These are phyloP conservation scores for Aspergillus nidulans DNA, from an alignment of 495 filamentous ascomycete genomes.

Conservation along the genomic window DNA sequence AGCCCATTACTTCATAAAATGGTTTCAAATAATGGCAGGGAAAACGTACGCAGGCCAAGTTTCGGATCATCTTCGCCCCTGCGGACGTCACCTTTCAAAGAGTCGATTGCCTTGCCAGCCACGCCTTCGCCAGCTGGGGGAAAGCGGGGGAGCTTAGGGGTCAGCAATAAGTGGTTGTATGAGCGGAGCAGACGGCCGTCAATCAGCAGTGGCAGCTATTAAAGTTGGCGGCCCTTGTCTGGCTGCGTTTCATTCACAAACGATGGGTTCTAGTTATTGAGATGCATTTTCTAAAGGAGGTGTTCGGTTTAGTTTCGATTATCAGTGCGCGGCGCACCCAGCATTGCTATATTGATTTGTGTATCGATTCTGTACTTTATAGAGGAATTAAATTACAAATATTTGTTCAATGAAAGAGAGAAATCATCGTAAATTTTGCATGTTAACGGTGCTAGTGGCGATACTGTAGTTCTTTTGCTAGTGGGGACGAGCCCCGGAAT, in stretches of 20 bases:
- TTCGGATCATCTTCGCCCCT: conserved; percentile 47
- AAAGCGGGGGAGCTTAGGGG: conserved; percentile 63
- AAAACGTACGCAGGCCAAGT: conserved; percentile 56
- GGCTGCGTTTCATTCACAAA: conserved; percentile 10
- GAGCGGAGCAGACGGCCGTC: conserved; percentile 57
- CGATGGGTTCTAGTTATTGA: conserved; percentile 1
- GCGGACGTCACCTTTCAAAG: conserved; percentile 48
- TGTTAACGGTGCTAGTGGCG: conserved; percentile 2
- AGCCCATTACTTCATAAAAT: conserved; percentile 72
- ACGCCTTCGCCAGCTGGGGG: conserved; percentile 60
- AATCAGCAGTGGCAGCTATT: conserved; percentile 38
- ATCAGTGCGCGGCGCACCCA: conserved; percentile 8
- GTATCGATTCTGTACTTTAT: background rate
- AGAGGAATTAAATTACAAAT: background rate
- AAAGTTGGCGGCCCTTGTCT: conserved; percentile 3
- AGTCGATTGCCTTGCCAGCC: conserved; percentile 39
- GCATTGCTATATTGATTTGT: conserved; percentile 3
- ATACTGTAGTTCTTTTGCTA: background rate
- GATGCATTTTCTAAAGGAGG: background rate
- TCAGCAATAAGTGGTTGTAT: conserved; percentile 93
- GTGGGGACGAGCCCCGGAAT: background rate
- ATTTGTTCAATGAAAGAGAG: background rate
- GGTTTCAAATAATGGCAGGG: conserved; percentile 44
- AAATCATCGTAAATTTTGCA: background rate
- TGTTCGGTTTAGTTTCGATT: conserved; percentile 3